Evolutionary conservation across 306 rosid genomes (phyloP), one percentile per base, ranked within the genome.

Genomic region (Echinosophora koreensis): DNA sequence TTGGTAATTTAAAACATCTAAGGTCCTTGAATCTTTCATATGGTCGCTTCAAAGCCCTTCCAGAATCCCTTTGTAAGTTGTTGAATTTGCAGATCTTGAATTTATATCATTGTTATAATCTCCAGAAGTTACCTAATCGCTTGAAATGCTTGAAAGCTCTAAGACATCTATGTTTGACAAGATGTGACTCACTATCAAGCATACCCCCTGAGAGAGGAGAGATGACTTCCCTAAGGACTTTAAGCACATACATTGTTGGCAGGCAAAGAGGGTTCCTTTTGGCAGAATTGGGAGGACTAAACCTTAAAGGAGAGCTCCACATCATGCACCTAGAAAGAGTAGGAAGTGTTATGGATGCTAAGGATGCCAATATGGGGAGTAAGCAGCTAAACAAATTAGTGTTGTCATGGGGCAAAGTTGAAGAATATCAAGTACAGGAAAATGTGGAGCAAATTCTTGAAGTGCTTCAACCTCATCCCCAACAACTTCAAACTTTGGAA

Each of bases 271-370:
- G 84, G 35, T 74, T 39, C 22, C 37, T 2, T 5, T 54, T 83
- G 73, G 32, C 10, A 15, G 81, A 83, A 57, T 22, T 82, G 13
- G 59, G 71, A 15, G 1, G 2, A 5, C 11, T 72, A 12, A 72
- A 72, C 0, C 76, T 82, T 10, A 61, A 39, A 59, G 86, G 72
- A 58, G 51, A 18, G 3, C 80, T 82, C 11, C n/a, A 5, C 10
- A 73, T 82, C 30, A 9, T 12, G 66, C 71, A 77, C 39, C 4
- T 77, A 2, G 71, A 57, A 44, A 77, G 64, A 49, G 76, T 82
- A 1, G 28, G n/a, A 65, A 65, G 46, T 32, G 37, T 66, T 32
- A 2, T 0, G 8, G 74, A 38, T 27, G 77, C 72, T 14, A 17
- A 37, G 13, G 52, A 72, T 28, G 71, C 82, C 22, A 66, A 78